Conservation (phyloP, 2,329 filamentous ascomycete genomes). For the Daldinia sp. region DNA sequence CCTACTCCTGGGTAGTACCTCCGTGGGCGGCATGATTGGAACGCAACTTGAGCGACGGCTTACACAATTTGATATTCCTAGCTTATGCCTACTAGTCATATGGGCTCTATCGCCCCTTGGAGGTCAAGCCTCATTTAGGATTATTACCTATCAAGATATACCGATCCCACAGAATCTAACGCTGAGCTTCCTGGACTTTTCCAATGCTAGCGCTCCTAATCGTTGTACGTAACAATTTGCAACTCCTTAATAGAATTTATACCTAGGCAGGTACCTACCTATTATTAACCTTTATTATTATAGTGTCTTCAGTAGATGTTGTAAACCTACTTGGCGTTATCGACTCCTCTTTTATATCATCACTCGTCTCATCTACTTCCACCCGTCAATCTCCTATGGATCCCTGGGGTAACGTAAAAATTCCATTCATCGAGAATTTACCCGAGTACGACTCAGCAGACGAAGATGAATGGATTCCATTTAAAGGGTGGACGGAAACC, state of each 20-base stretch:
- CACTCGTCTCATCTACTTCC: neutral
- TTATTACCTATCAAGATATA: conserved; percentile 9
- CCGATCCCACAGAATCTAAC: neutral
- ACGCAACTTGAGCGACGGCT: conserved; percentile 13
- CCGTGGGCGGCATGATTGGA: conserved; percentile 8
- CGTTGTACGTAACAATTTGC: neutral
- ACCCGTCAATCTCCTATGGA: conserved; percentile 7
- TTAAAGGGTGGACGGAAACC: neutral
- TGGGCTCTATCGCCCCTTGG: conserved; percentile 19
- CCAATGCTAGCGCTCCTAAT: conserved; percentile 4
- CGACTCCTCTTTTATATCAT: conserved; percentile 3
- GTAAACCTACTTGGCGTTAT: conserved; percentile 1
- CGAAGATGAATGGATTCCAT: conserved; percentile 4
- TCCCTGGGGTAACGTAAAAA: conserved; percentile 15
- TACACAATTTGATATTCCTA: conserved; percentile 7
- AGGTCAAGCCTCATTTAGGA: conserved; percentile 15
- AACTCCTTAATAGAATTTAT: neutral
- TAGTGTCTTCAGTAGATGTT: conserved; percentile 1
- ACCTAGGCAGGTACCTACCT: too few relatives aligned
- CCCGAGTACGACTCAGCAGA: neutral
- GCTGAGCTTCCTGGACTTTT: conserved; percentile 11
- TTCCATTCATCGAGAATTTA: conserved; percentile 9
- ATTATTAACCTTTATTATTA: neutral
- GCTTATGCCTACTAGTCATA: neutral
- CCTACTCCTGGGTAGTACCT: conserved; percentile 15